A percentile compares a stretch with the other conserved stretches of the same genome.
Conservation (phyloP, 169 alveolate species). For the Cryptosporidium andersoni region DNA sequence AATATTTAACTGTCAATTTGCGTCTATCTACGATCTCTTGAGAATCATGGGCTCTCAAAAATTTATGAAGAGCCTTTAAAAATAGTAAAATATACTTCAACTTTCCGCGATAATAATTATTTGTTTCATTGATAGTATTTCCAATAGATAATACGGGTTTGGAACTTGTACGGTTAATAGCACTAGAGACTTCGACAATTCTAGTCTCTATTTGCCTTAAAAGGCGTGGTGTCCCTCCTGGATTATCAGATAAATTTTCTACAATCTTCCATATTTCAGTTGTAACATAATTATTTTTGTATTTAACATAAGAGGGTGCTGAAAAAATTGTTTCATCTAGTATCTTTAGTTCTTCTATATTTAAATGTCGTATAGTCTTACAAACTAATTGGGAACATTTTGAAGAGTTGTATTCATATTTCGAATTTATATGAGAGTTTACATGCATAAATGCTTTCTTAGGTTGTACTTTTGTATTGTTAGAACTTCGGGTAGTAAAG, state of each 20-base stretch:
- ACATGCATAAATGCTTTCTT: too few relatives aligned
- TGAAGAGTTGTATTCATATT: too few relatives aligned
- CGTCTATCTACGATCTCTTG: constrained; percentile 13
- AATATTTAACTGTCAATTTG: background rate
- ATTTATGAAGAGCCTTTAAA: constrained; percentile 7
- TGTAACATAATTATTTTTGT: background rate
- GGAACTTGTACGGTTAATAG: constrained; percentile 18
- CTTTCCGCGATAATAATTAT: constrained; percentile 22
- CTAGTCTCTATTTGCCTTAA: constrained; percentile 8
- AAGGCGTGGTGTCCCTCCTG: constrained; percentile 40
- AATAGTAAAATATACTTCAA: constrained; percentile 5
- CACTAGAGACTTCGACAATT: background rate
- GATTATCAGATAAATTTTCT: constrained; percentile 54
- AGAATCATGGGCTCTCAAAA: constrained; percentile 11
- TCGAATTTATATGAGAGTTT: too few relatives aligned
- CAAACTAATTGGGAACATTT: constrained; percentile 16
- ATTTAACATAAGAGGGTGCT: background rate
- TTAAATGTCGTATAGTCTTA: constrained; percentile 24
- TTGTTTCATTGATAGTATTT: background rate
- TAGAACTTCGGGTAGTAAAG: too few relatives aligned
- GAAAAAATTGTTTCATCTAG: constrained; percentile 8
- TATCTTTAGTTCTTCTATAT: constrained; percentile 9
- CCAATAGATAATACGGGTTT: constrained; percentile 45
- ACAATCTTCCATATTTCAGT: constrained; percentile 35
- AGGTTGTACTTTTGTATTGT: too few relatives aligned